Percentiles rank a stretch among this genome's conserved stretches.
Evolutionary conservation across 768 basidiomycete genomes (phyloP).

Genomic region (Mycena latifolia): DNA sequence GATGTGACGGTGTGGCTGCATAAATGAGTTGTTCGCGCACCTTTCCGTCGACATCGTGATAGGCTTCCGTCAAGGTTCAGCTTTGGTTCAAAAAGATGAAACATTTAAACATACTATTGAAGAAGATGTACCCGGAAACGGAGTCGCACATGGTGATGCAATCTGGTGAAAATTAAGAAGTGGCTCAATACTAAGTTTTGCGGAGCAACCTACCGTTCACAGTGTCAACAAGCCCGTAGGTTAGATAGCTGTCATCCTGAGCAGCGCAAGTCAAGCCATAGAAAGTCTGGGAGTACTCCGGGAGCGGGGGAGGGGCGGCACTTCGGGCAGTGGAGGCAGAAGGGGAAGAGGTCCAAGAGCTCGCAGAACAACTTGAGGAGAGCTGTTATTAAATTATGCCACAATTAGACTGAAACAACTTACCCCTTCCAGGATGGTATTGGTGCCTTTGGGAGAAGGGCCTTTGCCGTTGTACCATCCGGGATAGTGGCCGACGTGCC

Average conservation of each 20-base stretch:
- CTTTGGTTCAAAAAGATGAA: not conserved
- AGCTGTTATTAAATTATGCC: not conserved
- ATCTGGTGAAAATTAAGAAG: conserved; percentile 32
- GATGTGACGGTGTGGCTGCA: not conserved
- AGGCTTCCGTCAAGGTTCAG: conserved; percentile 38
- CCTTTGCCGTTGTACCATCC: conserved; percentile 54
- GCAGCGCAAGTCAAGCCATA: conserved; percentile 45
- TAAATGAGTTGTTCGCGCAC: conserved; percentile 33
- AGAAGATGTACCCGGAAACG: conserved; percentile 46
- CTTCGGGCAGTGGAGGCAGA: conserved; percentile 42
- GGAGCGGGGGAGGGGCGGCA: conserved; percentile 36
- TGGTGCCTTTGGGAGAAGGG: conserved; percentile 4
- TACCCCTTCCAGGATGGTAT: conserved; percentile 18
- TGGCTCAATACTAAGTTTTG: not conserved
- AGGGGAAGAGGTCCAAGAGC: conserved; percentile 40
- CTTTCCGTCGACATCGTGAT: conserved; percentile 53
- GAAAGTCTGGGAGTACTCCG: conserved; percentile 44
- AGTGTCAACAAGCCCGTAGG: conserved; percentile 51
- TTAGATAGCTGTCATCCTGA: conserved; percentile 49
- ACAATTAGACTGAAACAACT: not conserved
- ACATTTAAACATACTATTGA: conserved; percentile 45
- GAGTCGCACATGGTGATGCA: conserved; percentile 49
- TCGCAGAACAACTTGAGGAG: conserved; percentile 43
- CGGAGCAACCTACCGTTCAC: conserved; percentile 39
- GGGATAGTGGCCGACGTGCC: conserved; percentile 43